phyloP scores from a whole-genome alignment of 768 basidiomycete species.

The Daedaleopsis sinensis region DNA sequence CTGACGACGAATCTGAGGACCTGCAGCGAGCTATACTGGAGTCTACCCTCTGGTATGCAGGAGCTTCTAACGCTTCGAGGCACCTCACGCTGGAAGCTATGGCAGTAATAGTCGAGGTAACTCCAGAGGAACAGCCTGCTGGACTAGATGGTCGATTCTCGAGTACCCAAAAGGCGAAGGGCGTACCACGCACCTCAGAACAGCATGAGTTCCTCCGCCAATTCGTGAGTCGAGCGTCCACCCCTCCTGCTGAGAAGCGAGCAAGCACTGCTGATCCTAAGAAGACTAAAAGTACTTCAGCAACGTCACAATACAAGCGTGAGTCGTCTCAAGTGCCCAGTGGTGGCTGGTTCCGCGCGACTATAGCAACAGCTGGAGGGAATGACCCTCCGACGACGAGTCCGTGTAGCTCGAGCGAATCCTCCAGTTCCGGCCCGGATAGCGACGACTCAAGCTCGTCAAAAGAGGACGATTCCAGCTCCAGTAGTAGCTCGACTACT shows the following conservation, averaged over 20 bases:
- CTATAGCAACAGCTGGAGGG: neutral
- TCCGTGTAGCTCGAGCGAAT: neutral
- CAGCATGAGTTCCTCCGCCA: neutral
- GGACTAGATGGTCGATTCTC: neutral
- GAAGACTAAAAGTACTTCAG: neutral
- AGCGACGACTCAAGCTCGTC: no score
- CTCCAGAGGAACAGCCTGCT: neutral
- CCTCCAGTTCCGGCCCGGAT: neutral
- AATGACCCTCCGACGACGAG: neutral
- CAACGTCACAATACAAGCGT: neutral
- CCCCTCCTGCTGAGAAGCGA: no score
- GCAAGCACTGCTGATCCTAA: no score
- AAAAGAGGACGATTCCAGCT: neutral
- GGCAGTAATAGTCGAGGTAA: neutral
- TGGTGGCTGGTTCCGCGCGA: neutral
- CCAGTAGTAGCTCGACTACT: neutral
- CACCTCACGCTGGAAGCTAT: neutral
- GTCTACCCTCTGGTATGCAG: neutral
- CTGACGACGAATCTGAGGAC: neutral
- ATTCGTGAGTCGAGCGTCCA: neutral
- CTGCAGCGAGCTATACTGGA: neutral
- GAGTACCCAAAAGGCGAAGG: neutral
- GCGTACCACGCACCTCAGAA: neutral
- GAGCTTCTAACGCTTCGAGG: no score
- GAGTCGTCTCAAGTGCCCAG: neutral